Base-by-base conservation (phyloP, 2,329 filamentous ascomycete genomes). In the Colletotrichum plurivorum region DNA sequence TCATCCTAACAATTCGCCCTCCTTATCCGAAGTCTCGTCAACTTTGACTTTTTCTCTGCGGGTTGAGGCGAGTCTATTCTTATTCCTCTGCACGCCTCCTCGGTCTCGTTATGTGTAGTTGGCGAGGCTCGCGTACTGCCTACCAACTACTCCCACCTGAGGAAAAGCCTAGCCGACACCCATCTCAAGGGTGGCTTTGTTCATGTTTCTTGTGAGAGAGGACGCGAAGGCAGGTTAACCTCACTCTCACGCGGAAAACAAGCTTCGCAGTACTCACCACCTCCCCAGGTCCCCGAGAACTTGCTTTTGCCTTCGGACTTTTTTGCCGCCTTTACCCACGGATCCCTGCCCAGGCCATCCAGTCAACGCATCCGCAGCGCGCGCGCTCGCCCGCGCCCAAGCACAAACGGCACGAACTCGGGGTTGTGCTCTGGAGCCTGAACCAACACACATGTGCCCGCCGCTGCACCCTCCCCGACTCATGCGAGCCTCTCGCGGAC, bases 371-470 rank as follows among this genome's bases (percentile, higher is more conserved):
- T n/a, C 48, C 63, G 18, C n/a, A n/a, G 25, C 55, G 39, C 45
- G 43, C 65, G 48, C 61, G 53, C 8, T 36, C 31, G 31, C 31
- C 31, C 31, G 13, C 45, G 45, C n/a, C n/a, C 45, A 48, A 61
- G 60, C 62, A 66, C 31, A 9, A 36, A 36, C 62, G 49, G 62
- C 43, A 69, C 61, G 20, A 52, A 25, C 3, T 36, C 9, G 16
- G 66, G 62, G 41, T 66, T 49, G 55, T 69, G 66, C 49, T 59
- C 25, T 64, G 39, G 41, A 25, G 18, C 25, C 4, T 52, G 16
- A 43, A 43, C 41, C 41, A n/a, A 5, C 41, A 43, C 16, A 39
- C 15, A 36, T 36, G 31, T 36, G 31, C 31, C 31, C 31, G 31
- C 13, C 43, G 9, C n/a, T 43, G 25, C 31, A 31, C 12, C 39